phyloP scores from a whole-genome alignment of 2,329 filamentous ascomycete species.

The Fusarium gaditjirri region DNA sequence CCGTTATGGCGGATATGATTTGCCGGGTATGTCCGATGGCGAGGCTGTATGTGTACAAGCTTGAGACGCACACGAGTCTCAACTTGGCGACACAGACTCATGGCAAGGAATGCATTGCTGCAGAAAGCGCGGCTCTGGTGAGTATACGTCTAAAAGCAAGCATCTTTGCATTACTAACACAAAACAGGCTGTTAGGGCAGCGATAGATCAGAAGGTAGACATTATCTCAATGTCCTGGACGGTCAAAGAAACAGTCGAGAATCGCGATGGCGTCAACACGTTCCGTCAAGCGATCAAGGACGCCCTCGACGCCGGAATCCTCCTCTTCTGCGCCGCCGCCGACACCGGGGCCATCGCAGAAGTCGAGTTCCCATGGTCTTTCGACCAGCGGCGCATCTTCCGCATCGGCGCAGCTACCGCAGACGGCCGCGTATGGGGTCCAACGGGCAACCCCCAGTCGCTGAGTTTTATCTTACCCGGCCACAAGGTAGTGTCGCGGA shows the following conservation, averaged over 20 bases:
- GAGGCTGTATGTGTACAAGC: not conserved
- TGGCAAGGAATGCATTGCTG: not conserved
- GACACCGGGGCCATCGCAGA: not conserved
- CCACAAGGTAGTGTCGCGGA: not conserved
- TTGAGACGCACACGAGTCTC: conserved; percentile 25
- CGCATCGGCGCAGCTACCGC: conserved; percentile 13
- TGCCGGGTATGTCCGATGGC: not conserved
- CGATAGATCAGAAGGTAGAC: conserved; percentile 14
- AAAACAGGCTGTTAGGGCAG: conserved; percentile 13
- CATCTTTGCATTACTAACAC: not conserved
- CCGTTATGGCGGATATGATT: not conserved
- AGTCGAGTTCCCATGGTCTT: conserved; percentile 5
- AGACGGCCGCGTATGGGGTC: conserved; percentile 8
- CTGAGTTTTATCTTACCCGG: conserved; percentile 9
- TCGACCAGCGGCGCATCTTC: not conserved
- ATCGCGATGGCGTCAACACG: not conserved
- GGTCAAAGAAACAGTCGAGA: not conserved
- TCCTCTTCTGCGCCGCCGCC: not conserved
- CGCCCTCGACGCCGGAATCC: not conserved
- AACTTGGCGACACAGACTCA: not conserved
- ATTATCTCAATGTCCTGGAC: conserved; percentile 34
- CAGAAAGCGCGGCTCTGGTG: conserved; percentile 11
- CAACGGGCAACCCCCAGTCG: not conserved
- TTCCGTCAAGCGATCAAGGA: not conserved
- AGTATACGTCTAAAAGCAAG: not conserved